Percentiles rank a stretch among this genome's conserved stretches.
phyloP scores from a whole-genome alignment of 495 filamentous ascomycete genomes.

The Halenospora varia region DNA sequence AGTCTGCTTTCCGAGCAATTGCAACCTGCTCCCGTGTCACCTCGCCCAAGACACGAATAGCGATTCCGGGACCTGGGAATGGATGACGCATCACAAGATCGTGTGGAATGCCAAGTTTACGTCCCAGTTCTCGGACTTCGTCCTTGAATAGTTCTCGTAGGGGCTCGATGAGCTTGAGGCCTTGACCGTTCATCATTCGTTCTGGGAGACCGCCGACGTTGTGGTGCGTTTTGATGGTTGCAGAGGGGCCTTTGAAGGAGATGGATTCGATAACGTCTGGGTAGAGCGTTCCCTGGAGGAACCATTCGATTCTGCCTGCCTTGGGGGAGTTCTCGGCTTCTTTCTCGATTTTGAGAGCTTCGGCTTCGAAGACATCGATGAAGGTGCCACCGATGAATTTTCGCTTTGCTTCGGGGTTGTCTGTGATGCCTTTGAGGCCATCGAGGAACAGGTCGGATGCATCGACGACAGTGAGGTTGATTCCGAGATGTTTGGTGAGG shows the following conservation, averaged over 20 bases:
- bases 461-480: conserved; percentile 86
- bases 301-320: conserved; percentile 71
- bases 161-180: conserved; percentile 68
- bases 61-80: conserved; percentile 81
- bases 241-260: conserved; percentile 76
- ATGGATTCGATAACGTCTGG: conserved; percentile 78
- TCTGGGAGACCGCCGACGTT: conserved; percentile 54
- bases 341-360: conserved; percentile 69
- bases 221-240: conserved; percentile 62
- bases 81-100: conserved; percentile 80
- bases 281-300: conserved; percentile 81
- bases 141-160: conserved; percentile 76
- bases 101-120: conserved; percentile 67
- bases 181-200: conserved; percentile 49
- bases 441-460: conserved; percentile 68
- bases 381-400: conserved; percentile 79
- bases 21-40: conserved; percentile 76
- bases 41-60: conserved; percentile 83
- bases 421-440: conserved; percentile 62
- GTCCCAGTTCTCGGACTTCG: conserved; percentile 72
- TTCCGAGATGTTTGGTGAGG: conserved; percentile 70
- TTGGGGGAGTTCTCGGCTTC: conserved; percentile 54
- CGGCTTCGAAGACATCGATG: conserved; percentile 84
- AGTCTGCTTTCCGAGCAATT: conserved; percentile 78
- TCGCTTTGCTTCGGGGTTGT: conserved; percentile 79